Percentiles rank a stretch among this genome's conserved stretches.
These are phyloP conservation scores for Pholiota molesta DNA, from an alignment of 768 basidiomycete genomes.

Conservation along the genomic window DNA sequence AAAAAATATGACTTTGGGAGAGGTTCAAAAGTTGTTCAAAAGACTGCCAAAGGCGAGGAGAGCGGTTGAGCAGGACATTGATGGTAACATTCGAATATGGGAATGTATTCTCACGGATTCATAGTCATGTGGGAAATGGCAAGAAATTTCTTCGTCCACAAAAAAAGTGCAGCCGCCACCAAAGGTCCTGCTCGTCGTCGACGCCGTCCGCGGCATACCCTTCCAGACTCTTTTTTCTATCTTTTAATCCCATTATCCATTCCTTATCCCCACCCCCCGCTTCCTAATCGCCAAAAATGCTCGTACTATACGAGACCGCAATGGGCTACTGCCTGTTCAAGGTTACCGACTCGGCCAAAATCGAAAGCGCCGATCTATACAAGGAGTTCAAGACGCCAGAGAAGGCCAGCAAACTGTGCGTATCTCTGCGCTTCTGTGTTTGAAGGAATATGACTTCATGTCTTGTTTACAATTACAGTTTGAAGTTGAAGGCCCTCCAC, in stretches of 20 bases:
- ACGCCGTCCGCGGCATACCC: constrained; percentile 17
- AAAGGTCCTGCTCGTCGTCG: constrained; percentile 24
- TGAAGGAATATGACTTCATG: constrained; percentile 11
- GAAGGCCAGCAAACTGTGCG: constrained; percentile 89
- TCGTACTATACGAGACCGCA: constrained; percentile 95
- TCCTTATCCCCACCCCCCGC: constrained; percentile 3
- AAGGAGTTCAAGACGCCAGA: constrained; percentile 94
- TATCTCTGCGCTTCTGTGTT: constrained; percentile 15
- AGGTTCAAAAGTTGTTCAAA: too few species aligned
- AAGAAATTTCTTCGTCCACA: constrained; percentile 33
- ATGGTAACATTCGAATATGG: not conserved
- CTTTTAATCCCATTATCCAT: constrained; percentile 2
- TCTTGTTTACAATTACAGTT: constrained; percentile 45
- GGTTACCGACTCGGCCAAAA: constrained; percentile 85
- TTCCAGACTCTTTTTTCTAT: constrained; percentile 11
- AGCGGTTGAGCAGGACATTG: not conserved
- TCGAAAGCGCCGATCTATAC: constrained; percentile 84
- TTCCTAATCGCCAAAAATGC: constrained; percentile 56
- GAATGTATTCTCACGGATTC: constrained; percentile 29
- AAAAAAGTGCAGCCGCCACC: constrained; percentile 23
- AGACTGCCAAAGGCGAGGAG: too few species aligned
- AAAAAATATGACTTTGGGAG: too few species aligned
- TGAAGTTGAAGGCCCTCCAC: constrained; percentile 94
- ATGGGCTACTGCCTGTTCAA: constrained; percentile 99
- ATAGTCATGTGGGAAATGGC: constrained; percentile 28